Evolutionary conservation across 208 protist genomes (phyloP), one percentile per base, ranked within the genome.

Genomic region (Phytomonas sp.): DNA sequence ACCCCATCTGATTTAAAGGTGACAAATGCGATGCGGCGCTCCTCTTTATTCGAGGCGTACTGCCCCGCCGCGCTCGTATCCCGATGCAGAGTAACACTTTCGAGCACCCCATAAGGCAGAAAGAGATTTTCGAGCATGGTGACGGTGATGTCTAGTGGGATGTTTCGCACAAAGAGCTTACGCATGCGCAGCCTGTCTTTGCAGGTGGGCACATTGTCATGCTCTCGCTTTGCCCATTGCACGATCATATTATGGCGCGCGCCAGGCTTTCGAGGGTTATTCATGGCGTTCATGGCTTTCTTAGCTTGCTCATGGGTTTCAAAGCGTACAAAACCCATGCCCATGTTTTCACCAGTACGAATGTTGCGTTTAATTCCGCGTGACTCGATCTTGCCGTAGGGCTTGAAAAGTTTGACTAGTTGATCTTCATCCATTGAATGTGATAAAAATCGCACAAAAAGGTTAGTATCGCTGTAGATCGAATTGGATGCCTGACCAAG

Each of bases 131-230:
- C 26, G 33, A 94, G 75, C 63, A 76, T 76, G 29, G 67, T 68
- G 37, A 74, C 33, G 11, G 76, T 87, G 10, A 90, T 75, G 34
- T 88, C 77, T 19, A 77, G 67, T 10, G 89, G 89, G 16, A 94
- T 83, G 72, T 94, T 94, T 40, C 89, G 86, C 31, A 94, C 80
- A 66, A 94, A 94, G n/a, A 94, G 73, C 73, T 94, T 94, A 6
- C 73, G 72, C 49, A 91, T 89, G 33, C 76, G 72, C 34, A 64
- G 59, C 29, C 83, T 78, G 63, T 83, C 87, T 31, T 90, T 78
- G 16, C 83, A 77, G 32, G 84, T 71, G 12, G 86, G 84, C 19
- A 81, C 75, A 65, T 79, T 79, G 72, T 94, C 89, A 63, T 94
- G 89, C 68, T 90, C 74, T 19, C 78, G 72, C 32, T 74, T 72